These are phyloP conservation scores for Infundibulicybe gibba DNA, from an alignment of 768 basidiomycete species.

Conservation along the genomic window DNA sequence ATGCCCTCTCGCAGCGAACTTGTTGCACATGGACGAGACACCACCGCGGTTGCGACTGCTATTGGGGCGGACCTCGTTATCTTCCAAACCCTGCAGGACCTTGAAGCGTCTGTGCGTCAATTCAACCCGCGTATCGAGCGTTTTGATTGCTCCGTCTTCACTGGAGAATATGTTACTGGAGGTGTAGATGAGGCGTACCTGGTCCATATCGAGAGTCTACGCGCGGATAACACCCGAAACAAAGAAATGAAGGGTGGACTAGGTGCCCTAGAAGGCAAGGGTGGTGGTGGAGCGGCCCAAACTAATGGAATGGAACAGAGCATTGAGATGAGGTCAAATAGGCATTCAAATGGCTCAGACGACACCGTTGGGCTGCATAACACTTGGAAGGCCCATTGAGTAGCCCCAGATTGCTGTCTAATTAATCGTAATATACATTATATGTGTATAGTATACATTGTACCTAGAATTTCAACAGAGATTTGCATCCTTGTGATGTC, in stretches of 20 bases:
- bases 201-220: conserved; percentile 62
- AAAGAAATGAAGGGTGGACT: conserved; percentile 35
- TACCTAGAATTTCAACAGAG: too few species aligned
- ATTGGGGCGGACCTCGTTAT: conserved; percentile 97
- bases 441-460: too few species aligned
- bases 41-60: conserved; percentile 64
- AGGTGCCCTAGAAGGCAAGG: conserved; percentile 31
- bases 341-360: conserved; percentile 59
- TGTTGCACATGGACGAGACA: conserved; percentile 78
- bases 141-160: conserved; percentile 98
- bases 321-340: conserved; percentile 26
- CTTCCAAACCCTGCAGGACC: conserved; percentile 89
- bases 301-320: conserved; percentile 13
- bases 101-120: conserved; percentile 80
- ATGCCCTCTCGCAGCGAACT: conserved; percentile 97
- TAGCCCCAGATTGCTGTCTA: conserved; percentile 1
- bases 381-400: conserved; percentile 43
- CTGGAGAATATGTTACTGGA: conserved; percentile 95
- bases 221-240: conserved; percentile 78
- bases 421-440: conserved; percentile 5
- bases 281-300: conserved; percentile 18
- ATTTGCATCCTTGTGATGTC: too few species aligned
- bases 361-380: conserved; percentile 82
- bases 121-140: conserved; percentile 71
- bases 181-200: conserved; percentile 86